Evolutionary conservation across 2,329 filamentous ascomycete species (phyloP).

Genomic region (Pezicula neosporulosa): DNA sequence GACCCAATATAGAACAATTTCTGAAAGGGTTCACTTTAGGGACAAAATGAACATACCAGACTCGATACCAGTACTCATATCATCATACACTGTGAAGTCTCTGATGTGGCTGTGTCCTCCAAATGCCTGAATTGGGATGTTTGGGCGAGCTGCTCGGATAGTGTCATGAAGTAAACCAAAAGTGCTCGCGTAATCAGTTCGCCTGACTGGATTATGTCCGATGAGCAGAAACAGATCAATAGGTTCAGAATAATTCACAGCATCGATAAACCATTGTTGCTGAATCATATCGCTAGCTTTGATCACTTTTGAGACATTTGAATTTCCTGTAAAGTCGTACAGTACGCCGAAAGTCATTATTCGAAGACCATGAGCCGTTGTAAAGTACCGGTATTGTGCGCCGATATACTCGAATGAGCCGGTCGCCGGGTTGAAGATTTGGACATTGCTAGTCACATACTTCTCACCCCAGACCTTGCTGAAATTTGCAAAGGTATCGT

Average conservation of each 20-base stretch:
- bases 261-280: constrained; percentile 78
- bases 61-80: constrained; percentile 71
- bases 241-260: constrained; percentile 70
- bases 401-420: constrained; percentile 72
- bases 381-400: constrained; percentile 80
- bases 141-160: constrained; percentile 70
- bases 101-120: constrained; percentile 86
- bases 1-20: no score
- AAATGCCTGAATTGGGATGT: constrained; percentile 82
- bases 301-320: constrained; percentile 82
- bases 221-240: constrained; percentile 77
- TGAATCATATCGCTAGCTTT: constrained; percentile 74
- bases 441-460: constrained; percentile 90
- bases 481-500: constrained; percentile 75
- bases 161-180: constrained; percentile 72
- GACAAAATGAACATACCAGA: constrained; percentile 49
- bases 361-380: constrained; percentile 67
- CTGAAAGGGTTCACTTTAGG: no score
- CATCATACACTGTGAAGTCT: constrained; percentile 76
- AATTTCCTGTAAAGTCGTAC: constrained; percentile 86
- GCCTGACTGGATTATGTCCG: constrained; percentile 75
- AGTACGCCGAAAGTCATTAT: constrained; percentile 67
- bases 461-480: constrained; percentile 68
- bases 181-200: constrained; percentile 55
- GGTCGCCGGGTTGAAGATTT: constrained; percentile 72